Evolutionary conservation across 805 yeast genomes (phyloP), one percentile per base, ranked within the genome.

Genomic region (Maudiozyma barnettii): DNA sequence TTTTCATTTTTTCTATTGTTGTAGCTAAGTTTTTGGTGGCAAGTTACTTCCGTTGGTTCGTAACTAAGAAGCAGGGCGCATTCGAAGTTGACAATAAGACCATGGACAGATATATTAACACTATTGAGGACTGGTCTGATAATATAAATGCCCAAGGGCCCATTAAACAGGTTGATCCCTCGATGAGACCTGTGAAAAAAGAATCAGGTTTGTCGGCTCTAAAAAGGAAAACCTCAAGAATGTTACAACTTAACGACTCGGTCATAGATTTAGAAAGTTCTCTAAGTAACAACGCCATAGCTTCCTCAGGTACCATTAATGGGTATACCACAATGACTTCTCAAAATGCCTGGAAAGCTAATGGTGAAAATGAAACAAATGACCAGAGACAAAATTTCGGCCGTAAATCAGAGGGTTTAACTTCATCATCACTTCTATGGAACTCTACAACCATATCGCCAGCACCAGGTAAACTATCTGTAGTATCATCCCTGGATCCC

Each of bases 121-220:
- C 76, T 49, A 79, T 87, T 52, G 97, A 91, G 56, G 77, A 78
- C 54, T 93, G 98, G 97, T 81, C 90, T 4, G 84, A 85, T 53
- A 79, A 81, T 61, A 72, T 77, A 6, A 60, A 69, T 45, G 60
- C 72, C 6, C 67, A 70, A 35, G 82, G 78, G 4, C 78, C 79
- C 13, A 67, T 82, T 45, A 60, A 69, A 44, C 69, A 73, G 10
- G 79, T 77, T 14, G 79, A 79, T 1, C 71, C 68, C 2, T 70
- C 70, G 44, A 66, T 75, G 44, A 68, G 85, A 55, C 82, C 84
- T 1, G 67, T 54, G 71, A 42, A 45, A 29, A 30, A 21, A 3
- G 45, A 54, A 3, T 61, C 68, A 2, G 63, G 53, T 45, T 49
- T 64, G 22, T 68, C 51, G 67, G 68, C 58, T 51, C 67, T 56